Base-by-base conservation (phyloP, 371 early-diverging fungal species). In the Umbelopsis sp. region DNA sequence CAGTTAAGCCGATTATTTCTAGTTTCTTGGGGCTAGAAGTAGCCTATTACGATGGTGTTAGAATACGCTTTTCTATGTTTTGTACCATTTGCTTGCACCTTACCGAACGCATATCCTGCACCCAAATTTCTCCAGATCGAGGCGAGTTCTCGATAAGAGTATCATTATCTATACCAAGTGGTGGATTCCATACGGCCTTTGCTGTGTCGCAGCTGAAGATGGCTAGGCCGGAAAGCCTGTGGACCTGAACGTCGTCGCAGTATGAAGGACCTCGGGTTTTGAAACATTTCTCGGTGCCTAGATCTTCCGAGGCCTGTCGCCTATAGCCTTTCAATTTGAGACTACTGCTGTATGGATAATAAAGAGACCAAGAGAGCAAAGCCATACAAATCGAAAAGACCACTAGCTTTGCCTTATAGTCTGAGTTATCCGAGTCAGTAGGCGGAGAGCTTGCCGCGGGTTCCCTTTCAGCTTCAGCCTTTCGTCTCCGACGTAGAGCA, bases 111-210 rank as follows among this genome's bases (percentile, higher is more conserved):
- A 65, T 22, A 65, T 65, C 65, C 14, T 65, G 65, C 10, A 65
- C 65, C 65, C 65, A 65, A 3, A 65, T 65, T 44, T 65, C 65
- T 32, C 65, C 65, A 65, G 48, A 50, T 16, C 65, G 46, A 25
- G 65, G 32, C 11, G 35, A 10, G 10, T 29, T n/a, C 6, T 29
- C 11, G 6, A 65, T 20, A 14, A 65, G 22, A 35, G 37, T 38
- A n/a, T 65, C 65, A n/a, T 65, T 44, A 12, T 65, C 48, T 22
- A 65, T 50, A 37, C 65, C 65, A 12, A 65, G 25, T 35, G 51
- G 50, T 16, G 65, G 65, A 18, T 65, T 45, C 65, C 65, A 65
- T 0, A 65, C 22, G 9, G 50, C 50, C 35, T 51, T 48, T 6
- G 48, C 48, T 7, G 65, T 48, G 48, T 65, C 65, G 29, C 65